A percentile compares a stretch with the other conserved stretches of the same genome.
Conservation (phyloP, 179 eudicot species). For the Gypsophila paniculata region DNA sequence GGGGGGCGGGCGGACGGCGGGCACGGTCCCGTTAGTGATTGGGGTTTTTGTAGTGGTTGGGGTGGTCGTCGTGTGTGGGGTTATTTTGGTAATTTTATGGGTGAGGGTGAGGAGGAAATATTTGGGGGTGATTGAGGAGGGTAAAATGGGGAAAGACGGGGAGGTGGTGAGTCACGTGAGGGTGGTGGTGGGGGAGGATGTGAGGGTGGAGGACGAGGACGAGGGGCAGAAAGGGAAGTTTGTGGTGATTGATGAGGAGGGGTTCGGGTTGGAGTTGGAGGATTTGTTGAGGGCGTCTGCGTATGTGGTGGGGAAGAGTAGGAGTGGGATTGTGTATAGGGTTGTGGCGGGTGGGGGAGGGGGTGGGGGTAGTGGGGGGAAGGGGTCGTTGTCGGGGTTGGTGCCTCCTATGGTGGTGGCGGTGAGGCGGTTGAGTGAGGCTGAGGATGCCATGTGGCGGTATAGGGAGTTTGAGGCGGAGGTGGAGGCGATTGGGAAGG, state of each 20-base stretch:
- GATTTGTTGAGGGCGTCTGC: conserved; percentile 97
- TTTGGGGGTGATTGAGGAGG: conserved; percentile 43
- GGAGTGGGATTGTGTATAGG: conserved; percentile 79
- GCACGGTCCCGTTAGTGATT: conserved; percentile 39
- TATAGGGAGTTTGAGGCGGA: conserved; percentile 75
- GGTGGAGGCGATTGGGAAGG: conserved; percentile 72
- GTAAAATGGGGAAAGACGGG: conserved; percentile 38
- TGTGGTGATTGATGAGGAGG: conserved; percentile 58
- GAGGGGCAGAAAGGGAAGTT: conserved; percentile 80
- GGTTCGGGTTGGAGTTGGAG: conserved; percentile 76
- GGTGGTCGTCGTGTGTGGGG: conserved; percentile 50
- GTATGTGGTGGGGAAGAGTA: conserved; percentile 85
- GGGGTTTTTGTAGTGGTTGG: conserved; percentile 50
- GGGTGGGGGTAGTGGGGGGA: conserved; percentile 48
- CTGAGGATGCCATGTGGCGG: conserved; percentile 60
- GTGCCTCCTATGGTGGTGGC: conserved; percentile 45
- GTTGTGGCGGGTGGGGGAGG: conserved; percentile 55
- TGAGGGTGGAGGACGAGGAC: conserved; percentile 36
- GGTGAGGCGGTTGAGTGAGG: conserved; percentile 82
- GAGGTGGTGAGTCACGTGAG: conserved; percentile 30
- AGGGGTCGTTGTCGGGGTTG: conserved; percentile 35
- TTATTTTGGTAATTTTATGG: conserved; percentile 47
- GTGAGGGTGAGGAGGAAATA: conserved; percentile 46
- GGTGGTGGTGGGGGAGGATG: conserved; percentile 19
- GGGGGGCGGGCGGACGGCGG: conserved; percentile 22